These are phyloP conservation scores for Drosera spatulata DNA, from an alignment of 179 eudicot genomes.

Conservation along the genomic window DNA sequence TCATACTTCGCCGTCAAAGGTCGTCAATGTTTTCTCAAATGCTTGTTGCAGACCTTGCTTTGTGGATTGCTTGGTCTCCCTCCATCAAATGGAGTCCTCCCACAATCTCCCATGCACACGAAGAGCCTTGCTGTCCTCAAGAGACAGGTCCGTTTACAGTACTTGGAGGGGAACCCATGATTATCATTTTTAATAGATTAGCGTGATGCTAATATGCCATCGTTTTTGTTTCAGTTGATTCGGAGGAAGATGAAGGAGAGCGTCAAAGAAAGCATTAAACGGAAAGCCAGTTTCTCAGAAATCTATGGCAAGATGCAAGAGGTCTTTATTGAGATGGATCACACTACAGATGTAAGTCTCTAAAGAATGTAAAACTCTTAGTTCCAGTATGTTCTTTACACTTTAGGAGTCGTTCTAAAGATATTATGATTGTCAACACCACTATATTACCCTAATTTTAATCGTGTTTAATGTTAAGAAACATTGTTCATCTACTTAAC, in stretches of 20 bases:
- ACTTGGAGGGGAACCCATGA: background rate
- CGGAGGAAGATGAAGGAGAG: slow-evolving; percentile 53
- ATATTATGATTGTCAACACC: too few relatives aligned
- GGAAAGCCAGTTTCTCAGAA: slow-evolving; percentile 39
- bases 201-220: background rate
- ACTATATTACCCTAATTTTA: too few relatives aligned
- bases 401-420: background rate
- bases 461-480: too few relatives aligned
- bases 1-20: background rate
- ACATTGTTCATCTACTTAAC: too few relatives aligned
- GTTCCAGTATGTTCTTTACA: background rate
- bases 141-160: slow-evolving; percentile 27
- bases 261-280: slow-evolving; percentile 54
- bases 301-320: slow-evolving; percentile 63
- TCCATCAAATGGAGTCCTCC: slow-evolving; percentile 60
- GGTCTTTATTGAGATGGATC: slow-evolving; percentile 64
- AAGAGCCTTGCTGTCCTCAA: slow-evolving; percentile 45
- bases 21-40: background rate
- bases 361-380: background rate
- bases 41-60: slow-evolving; percentile 28
- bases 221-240: slow-evolving; percentile 28
- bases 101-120: slow-evolving; percentile 17
- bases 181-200: too few relatives aligned
- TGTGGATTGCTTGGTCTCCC: slow-evolving; percentile 59
- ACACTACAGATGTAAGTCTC: slow-evolving; percentile 39